phyloP scores from a whole-genome alignment of 2,329 filamentous ascomycete genomes.

The Xylaria sp. region DNA sequence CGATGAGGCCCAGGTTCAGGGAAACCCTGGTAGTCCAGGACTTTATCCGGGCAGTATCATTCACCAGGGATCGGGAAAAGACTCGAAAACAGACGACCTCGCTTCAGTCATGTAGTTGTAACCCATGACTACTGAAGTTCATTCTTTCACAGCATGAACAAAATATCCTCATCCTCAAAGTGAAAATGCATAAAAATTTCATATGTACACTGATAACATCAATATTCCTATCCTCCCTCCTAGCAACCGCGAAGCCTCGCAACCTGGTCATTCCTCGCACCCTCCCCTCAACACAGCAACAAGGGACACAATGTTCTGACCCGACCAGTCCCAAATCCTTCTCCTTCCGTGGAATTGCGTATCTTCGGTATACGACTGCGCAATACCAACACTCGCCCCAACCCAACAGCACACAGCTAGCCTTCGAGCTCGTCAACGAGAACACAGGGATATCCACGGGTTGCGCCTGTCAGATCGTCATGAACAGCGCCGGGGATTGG shows the following conservation, averaged over 20 bases:
- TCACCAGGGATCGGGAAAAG: no score
- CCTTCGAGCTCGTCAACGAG: conserved; percentile 9
- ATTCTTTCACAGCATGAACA: no score
- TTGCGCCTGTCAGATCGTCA: conserved; percentile 21
- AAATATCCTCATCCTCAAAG: not conserved
- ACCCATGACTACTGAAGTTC: no score
- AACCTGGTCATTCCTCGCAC: not conserved
- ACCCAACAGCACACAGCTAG: conserved; percentile 19
- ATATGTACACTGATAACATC: no score
- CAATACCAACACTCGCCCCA: not conserved
- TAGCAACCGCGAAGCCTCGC: not conserved
- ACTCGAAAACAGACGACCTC: no score
- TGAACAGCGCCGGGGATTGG: conserved; percentile 8
- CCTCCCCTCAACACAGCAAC: not conserved
- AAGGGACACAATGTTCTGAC: conserved; percentile 6
- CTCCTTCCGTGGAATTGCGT: conserved; percentile 7
- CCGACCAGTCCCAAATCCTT: conserved; percentile 2
- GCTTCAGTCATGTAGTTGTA: no score
- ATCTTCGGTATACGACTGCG: conserved; percentile 15
- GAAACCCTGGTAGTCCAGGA: not conserved
- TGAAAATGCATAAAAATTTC: conserved; percentile 7
- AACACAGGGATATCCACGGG: conserved; percentile 19
- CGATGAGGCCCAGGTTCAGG: not conserved
- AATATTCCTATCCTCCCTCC: not conserved
- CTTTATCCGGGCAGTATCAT: conserved; percentile 26